Evolutionary conservation across 768 basidiomycete species (phyloP), one percentile per base, ranked within the genome.

Genomic region (Pleurotus tuoliensis): DNA sequence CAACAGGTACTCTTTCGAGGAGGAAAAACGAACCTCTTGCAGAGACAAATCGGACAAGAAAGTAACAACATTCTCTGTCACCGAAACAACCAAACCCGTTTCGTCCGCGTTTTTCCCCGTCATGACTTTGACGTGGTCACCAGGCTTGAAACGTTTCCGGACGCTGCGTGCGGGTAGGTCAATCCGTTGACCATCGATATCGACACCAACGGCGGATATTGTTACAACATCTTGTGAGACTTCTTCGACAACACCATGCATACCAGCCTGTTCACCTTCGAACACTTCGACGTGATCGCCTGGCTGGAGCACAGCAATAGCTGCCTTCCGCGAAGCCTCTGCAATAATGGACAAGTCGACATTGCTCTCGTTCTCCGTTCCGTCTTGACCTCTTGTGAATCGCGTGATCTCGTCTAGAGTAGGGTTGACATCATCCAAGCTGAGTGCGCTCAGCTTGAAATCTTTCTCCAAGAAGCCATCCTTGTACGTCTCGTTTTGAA

Each of bases 61-160:
- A 1, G 96, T 98, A 13, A 98, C 91, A 22, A 94, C 84, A 51
- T 94, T 92, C 64, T 92, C 92, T 3, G 88, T 78, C 16, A 95
- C 88, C 18, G 93, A 88, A 20, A 98, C 90, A 38, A 99, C 96
- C 63, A 98, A 79, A 75, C 97, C 97, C 3, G 94, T 95, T 71
- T 97, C 95, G 64, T 97, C 92, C 6, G 85, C 83, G 66, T 98
- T 97, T 71, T 94, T 87, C 20, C 97, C 97, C 13, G 87, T 81
- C 87, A 98, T 94, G 56, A 98, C 96, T 73, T 98, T 98, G 72
- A 99, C 94, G 65, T 99, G 97, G 72, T 98, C 96, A 66, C 97
- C 97, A 55, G 94, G 82, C 68, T 93, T 94, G 79, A 99, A 98
- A 44, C 88, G 80, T 73, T 99, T 99, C 64, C 95, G 79, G 3